phyloP scores from a whole-genome alignment of 108 stramenopile genomes.

The Epithemia pelagica region DNA sequence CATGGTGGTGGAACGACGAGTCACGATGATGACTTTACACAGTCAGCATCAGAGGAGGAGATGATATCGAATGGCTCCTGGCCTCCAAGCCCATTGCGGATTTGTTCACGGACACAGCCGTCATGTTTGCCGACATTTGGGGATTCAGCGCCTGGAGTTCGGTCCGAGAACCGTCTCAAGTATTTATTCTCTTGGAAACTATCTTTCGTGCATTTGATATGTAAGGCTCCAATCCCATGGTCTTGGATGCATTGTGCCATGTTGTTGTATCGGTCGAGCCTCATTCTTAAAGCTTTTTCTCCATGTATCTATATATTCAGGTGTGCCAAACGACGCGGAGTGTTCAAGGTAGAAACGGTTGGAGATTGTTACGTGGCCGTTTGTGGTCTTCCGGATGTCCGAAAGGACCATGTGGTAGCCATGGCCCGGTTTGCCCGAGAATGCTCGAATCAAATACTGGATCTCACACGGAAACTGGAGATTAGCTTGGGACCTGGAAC shows the following conservation, averaged over 20 bases:
- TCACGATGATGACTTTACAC: too few species aligned
- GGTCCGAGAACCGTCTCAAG: slow-evolving; percentile 3
- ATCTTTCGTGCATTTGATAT: slow-evolving; percentile 7
- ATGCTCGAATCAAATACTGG: slow-evolving; percentile 26
- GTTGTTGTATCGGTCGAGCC: too few species aligned
- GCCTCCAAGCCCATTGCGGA: background rate
- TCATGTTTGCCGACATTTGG: background rate
- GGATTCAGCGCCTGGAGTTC: slow-evolving; percentile 4
- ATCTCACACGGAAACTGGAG: slow-evolving; percentile 33
- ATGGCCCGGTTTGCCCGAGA: slow-evolving; percentile 43
- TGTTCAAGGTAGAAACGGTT: slow-evolving; percentile 50
- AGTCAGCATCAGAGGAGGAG: too few species aligned
- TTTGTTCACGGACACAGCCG: background rate
- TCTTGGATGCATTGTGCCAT: too few species aligned
- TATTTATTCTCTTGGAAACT: slow-evolving; percentile 8
- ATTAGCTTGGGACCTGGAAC: slow-evolving; percentile 36
- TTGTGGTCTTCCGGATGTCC: slow-evolving; percentile 31
- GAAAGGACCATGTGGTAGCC: slow-evolving; percentile 34
- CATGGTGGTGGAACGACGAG: background rate
- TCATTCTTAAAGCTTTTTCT: too few species aligned
- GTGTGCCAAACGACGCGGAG: slow-evolving; percentile 24
- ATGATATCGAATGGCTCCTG: background rate
- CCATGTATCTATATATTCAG: too few species aligned
- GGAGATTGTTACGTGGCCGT: slow-evolving; percentile 38
- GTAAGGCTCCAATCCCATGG: too few species aligned